Base-by-base conservation (phyloP, 2,329 filamentous ascomycete species). In the Colletotrichum higginsianum region DNA sequence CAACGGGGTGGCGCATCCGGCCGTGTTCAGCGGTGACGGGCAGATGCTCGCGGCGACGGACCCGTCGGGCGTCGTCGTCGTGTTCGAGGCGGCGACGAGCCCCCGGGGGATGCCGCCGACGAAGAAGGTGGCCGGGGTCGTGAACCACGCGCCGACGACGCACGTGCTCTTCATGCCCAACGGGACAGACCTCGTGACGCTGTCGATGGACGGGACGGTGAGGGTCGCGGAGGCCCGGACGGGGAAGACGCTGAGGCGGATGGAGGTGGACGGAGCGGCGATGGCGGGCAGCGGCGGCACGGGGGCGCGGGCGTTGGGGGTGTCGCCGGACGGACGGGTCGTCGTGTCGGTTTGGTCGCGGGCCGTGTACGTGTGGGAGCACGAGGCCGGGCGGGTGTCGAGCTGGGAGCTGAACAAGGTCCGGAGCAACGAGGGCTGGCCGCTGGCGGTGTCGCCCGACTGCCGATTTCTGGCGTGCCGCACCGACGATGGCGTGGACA, bases 401-500 rank as follows among this genome's bases (percentile, higher is more conserved):
- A 81, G 77, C 3, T 84, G 83, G 74, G 78, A 78, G 64, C 76
- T 84, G 46, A 76, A 79, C 65, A 69, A 76, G 3, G 77, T 80
- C n/a, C 77, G 83, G 21, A 50, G 56, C 56, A 71, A 50, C 16
- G 83, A 85, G 70, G 83, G 83, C 35, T 84, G 82, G 82, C 83
- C 83, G 23, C 74, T 85, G 62, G 78, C 77, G 47, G 77, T 84
- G 42, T 84, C 83, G 4, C 76, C 80, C 2, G 81, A 84, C 71
- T 79, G 79, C 30, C 73, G 78, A 53, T 83, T 79, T 72, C 76
- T 85, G 75, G 78, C 76, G 21, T 82, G 81, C 72, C 77, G 83
- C 69, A 85, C 80, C 0, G 83, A 85, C 63, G 78, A 80, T 4
- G 83, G 83, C 8, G 81, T 84, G 63, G 83, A 85, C 26, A 74